These are phyloP conservation scores for Aspergillus caelatus DNA, from an alignment of 2,329 filamentous ascomycete genomes.

Conservation along the genomic window DNA sequence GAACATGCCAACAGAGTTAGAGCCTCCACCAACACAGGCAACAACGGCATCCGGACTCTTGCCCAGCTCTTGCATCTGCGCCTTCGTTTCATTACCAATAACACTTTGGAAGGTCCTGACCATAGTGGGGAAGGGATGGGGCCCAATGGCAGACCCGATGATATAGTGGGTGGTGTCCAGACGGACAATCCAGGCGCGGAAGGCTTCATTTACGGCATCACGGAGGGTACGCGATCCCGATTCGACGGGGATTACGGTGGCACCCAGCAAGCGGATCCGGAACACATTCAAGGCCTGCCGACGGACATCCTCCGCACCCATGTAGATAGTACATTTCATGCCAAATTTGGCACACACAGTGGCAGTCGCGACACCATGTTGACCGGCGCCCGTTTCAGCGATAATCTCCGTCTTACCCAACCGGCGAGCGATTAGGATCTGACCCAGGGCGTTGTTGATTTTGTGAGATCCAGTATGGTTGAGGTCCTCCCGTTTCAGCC, in stretches of 20 bases:
- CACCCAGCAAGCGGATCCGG: slow-evolving; percentile 89
- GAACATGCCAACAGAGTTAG: slow-evolving; percentile 94
- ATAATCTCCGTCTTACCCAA: slow-evolving; percentile 94
- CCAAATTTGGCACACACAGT: slow-evolving; percentile 95
- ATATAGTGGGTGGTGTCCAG: slow-evolving; percentile 94
- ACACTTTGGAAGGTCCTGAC: slow-evolving; percentile 96
- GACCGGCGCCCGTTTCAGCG: slow-evolving; percentile 92
- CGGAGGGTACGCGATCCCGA: slow-evolving; percentile 77
- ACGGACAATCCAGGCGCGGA: slow-evolving; percentile 86
- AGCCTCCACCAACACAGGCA: slow-evolving; percentile 93
- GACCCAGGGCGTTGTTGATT: slow-evolving; percentile 95
- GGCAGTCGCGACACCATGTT: slow-evolving; percentile 92
- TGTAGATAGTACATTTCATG: slow-evolving; percentile 94
- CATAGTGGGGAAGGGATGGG: slow-evolving; percentile 95
- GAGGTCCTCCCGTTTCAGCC: slow-evolving; percentile 92
- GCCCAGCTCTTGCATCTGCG: slow-evolving; percentile 79
- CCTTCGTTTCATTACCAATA: slow-evolving; percentile 90
- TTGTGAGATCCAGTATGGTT: slow-evolving; percentile 98
- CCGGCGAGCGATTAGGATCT: slow-evolving; percentile 77
- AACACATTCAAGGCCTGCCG: slow-evolving; percentile 94
- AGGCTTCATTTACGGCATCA: slow-evolving; percentile 87
- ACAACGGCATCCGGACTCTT: slow-evolving; percentile 95
- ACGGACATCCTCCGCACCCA: slow-evolving; percentile 93
- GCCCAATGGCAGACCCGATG: slow-evolving; percentile 91
- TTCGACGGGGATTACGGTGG: slow-evolving; percentile 85